These are phyloP conservation scores for Sicyos baderoa DNA, from an alignment of 306 rosid species.

Conservation along the genomic window DNA sequence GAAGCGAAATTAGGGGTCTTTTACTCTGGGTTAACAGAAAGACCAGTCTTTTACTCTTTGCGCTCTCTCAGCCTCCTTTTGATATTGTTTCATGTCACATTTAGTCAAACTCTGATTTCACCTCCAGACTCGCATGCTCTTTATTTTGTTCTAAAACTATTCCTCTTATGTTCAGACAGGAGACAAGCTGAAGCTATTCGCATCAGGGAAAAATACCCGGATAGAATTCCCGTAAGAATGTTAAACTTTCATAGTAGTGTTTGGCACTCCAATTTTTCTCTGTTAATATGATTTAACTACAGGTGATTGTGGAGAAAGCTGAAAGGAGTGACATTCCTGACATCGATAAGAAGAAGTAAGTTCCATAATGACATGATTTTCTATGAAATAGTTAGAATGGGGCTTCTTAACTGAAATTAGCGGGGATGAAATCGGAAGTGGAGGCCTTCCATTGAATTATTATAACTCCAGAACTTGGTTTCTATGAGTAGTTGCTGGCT, in stretches of 20 bases:
- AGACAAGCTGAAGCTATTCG: constrained; percentile 63
- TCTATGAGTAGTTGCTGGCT: not conserved
- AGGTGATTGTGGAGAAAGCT: constrained; percentile 97
- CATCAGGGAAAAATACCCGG: constrained; percentile 79
- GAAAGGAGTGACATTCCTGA: constrained; percentile 70
- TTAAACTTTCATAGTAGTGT: constrained; percentile 5
- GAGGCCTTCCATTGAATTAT: not conserved
- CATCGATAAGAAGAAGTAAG: constrained; percentile 87
- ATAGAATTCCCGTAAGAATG: constrained; percentile 70
- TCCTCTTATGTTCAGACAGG: constrained; percentile 39
- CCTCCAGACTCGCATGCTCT: not conserved
- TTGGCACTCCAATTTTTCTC: not conserved
- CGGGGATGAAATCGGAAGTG: not conserved
- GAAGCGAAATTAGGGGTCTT: too few species aligned
- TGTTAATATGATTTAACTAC: constrained; percentile 25
- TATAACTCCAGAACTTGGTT: too few species aligned
- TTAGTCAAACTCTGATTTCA: not conserved
- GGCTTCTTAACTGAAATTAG: not conserved
- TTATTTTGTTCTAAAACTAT: constrained; percentile 21
- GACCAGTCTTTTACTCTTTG: not conserved
- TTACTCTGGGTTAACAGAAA: not conserved
- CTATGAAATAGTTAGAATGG: not conserved
- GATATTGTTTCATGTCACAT: constrained; percentile 6
- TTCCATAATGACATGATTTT: constrained; percentile 21
- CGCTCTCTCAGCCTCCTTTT: not conserved